Conservation (phyloP, 768 basidiomycete genomes). For the Naganishia antarctica region DNA sequence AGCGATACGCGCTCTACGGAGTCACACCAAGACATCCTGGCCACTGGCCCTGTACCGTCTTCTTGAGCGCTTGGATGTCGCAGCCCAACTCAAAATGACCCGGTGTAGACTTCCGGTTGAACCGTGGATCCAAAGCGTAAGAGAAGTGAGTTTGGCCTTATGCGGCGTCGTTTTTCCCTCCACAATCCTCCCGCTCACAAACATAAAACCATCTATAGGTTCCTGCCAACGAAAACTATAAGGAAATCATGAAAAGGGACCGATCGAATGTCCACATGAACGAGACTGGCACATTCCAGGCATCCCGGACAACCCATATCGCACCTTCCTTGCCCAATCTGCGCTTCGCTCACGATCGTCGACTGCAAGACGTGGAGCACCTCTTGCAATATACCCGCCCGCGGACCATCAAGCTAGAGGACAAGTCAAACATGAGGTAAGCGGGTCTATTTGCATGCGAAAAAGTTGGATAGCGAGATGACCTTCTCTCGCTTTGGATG, state of each 20-base stretch:
- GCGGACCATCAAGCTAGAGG: conserved; percentile 61
- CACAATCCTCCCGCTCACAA: no score
- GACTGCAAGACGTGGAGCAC: conserved; percentile 83
- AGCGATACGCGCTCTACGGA: conserved; percentile 75
- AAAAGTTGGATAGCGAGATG: not conserved
- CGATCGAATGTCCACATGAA: no score
- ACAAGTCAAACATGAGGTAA: conserved; percentile 68
- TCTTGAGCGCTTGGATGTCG: conserved; percentile 70
- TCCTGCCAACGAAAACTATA: not conserved
- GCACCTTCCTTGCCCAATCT: conserved; percentile 57
- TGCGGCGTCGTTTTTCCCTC: not conserved
- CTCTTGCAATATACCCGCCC: conserved; percentile 78
- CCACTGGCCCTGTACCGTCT: conserved; percentile 62
- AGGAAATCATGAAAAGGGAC: conserved; percentile 2
- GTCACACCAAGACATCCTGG: conserved; percentile 72
- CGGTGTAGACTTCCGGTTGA: conserved; percentile 6
- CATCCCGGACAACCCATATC: conserved; percentile 18
- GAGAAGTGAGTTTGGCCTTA: conserved; percentile 25
- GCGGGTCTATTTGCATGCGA: conserved; percentile 31
- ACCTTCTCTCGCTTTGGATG: conserved; percentile 24
- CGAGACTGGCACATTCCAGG: no score
- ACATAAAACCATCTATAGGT: not conserved
- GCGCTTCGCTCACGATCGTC: conserved; percentile 81
- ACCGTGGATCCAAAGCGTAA: conserved; percentile 5
- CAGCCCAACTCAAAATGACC: conserved; percentile 49